phyloP scores from a whole-genome alignment of 2,329 filamentous ascomycete species.

The Hortaea sp. region DNA sequence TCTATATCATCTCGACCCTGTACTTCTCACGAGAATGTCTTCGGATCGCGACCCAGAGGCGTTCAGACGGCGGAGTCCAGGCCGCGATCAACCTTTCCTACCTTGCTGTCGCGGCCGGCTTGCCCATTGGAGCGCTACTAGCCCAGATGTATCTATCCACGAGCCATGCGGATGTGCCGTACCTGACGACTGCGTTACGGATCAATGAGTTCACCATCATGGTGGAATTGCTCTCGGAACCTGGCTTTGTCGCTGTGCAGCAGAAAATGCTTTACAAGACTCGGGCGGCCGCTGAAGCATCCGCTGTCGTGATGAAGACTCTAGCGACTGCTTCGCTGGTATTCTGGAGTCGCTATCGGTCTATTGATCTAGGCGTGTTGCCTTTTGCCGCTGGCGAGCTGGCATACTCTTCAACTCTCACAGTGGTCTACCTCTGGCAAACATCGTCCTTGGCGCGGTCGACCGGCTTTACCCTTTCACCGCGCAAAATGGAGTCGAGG shows the following conservation, averaged over 20 bases:
- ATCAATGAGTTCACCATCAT: conserved; percentile 49
- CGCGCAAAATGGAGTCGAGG: conserved; percentile 33
- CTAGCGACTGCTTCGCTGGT: conserved; percentile 62
- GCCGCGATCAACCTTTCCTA: conserved; percentile 83
- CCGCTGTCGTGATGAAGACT: conserved; percentile 70
- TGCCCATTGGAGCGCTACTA: conserved; percentile 51
- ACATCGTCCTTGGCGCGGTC: conserved; percentile 46
- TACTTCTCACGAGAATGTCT: conserved; percentile 91
- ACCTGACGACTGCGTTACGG: conserved; percentile 48
- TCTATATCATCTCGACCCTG: conserved; percentile 85
- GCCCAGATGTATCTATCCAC: conserved; percentile 57
- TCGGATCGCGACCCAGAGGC: conserved; percentile 81
- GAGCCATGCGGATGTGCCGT: conserved; percentile 47
- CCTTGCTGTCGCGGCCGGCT: conserved; percentile 52
- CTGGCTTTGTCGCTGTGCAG: conserved; percentile 80
- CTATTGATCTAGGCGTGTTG: conserved; percentile 58
- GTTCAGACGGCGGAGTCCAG: conserved; percentile 45
- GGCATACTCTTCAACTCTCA: conserved; percentile 58
- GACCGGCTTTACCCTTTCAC: conserved; percentile 61
- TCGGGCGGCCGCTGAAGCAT: conserved; percentile 72
- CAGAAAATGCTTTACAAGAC: conserved; percentile 69
- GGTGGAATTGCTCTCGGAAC: conserved; percentile 75
- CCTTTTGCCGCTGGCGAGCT: conserved; percentile 86
- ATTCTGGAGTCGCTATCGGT: conserved; percentile 47
- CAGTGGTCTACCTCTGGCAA: conserved; percentile 58